Evolutionary conservation across 345 rosid species (phyloP), one percentile per base, ranked within the genome.

Genomic region (Lepidium didymum): DNA sequence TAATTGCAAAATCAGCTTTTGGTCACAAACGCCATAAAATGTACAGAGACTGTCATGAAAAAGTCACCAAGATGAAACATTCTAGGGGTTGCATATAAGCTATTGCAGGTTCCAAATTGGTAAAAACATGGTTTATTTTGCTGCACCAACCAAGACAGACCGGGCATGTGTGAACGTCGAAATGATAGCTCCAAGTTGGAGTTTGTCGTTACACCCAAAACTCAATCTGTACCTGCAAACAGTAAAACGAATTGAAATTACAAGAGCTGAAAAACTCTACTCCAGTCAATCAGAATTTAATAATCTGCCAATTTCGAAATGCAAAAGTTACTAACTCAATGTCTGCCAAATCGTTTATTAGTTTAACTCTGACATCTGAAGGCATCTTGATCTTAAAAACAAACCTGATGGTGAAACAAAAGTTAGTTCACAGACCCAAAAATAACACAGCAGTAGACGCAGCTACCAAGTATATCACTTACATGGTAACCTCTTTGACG

Each of bases 361-460:
- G 81, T 68, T 75, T 83, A 66, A 87, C 83, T 72, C 93, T 86
- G 69, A 91, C 93, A 81, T 79, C 75, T 56, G 96, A 80, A 55
- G 96, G 91, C 96, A 94, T 87, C 88, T 84, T 80, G 70, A 94
- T 89, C 81, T 87, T 87, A 56, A 94, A 91, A 51, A 93, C 92
- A 76, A 88, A 91, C 89, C 98, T 93, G 81, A 41, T 53, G 34
- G 51, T 73, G 62, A 35, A 31, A 31, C 33, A 50, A 34, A 25
- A 36, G 42, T 35, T 29, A 67, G 63, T 23, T 59, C 14, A 67
- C 23, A 43, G 44, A 56, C 34, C 41, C 36, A 61, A 59, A 42
- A 38, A 15, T 42, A 67, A 19, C 23, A 58, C 49, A 75, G n/a
- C 43, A 13, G 18, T 38, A 29, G 56, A 64, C 19, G 6, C 60